Evolutionary conservation across 345 rosid genomes (phyloP).

Genomic region (Eucalyptus brandiana): DNA sequence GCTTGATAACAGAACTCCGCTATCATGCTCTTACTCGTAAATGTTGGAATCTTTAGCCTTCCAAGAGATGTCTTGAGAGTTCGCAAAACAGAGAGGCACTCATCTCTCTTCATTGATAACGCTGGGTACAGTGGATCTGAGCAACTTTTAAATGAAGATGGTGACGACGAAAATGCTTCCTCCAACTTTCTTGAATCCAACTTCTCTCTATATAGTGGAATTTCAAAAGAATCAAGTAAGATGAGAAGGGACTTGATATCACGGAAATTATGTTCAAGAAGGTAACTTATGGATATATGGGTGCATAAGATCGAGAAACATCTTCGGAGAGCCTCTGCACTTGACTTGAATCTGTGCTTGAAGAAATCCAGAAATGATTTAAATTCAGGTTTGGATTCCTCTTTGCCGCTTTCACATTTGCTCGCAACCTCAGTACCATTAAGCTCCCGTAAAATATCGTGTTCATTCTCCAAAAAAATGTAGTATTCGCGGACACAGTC

Average conservation of each 20-base stretch:
- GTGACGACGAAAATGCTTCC: background rate
- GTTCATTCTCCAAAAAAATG: background rate
- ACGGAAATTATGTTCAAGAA: background rate
- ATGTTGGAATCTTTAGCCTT: background rate
- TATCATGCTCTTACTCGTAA: background rate
- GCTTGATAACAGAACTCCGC: background rate
- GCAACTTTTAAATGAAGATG: background rate
- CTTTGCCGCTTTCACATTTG: background rate
- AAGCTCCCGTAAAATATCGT: background rate
- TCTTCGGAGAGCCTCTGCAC: background rate
- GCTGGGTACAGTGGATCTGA: background rate
- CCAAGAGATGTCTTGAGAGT: background rate
- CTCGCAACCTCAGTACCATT: background rate
- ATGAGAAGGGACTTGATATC: background rate
- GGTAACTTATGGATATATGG: background rate
- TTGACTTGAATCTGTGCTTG: background rate
- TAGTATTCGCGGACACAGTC: background rate
- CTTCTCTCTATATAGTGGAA: background rate
- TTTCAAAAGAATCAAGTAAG: background rate
- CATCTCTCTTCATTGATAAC: background rate
- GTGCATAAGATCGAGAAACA: background rate
- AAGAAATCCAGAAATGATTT: background rate
- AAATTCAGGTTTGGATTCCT: accelerated
- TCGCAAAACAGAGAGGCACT: background rate
- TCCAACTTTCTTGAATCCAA: background rate